phyloP scores from a whole-genome alignment of 306 rosid species.

The Astragalus membranaceus region DNA sequence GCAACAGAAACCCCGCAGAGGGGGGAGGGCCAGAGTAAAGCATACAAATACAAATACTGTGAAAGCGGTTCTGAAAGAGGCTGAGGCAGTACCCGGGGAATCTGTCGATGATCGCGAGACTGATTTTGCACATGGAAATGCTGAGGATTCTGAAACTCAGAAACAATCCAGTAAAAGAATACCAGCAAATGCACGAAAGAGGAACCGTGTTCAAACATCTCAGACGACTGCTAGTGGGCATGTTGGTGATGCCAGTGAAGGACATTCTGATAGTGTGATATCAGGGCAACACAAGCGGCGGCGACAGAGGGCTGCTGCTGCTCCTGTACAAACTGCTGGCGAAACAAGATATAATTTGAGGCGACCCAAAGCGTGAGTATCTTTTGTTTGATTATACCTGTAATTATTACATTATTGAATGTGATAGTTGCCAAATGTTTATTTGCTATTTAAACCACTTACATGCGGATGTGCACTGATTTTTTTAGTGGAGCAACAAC shows the following conservation, averaged over 20 bases:
- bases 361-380: constrained; percentile 54
- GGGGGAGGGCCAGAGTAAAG: constrained; percentile 43
- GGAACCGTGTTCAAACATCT: constrained; percentile 57
- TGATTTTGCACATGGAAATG: constrained; percentile 58
- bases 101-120: constrained; percentile 37
- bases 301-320: constrained; percentile 44
- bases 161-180: constrained; percentile 37
- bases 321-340: constrained; percentile 44
- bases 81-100: constrained; percentile 69
- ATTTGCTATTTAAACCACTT: background rate
- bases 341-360: constrained; percentile 79
- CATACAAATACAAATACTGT: constrained; percentile 51
- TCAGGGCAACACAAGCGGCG: constrained; percentile 55
- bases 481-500: constrained; percentile 45
- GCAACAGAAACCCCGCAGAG: constrained; percentile 37
- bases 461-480: constrained; percentile 12
- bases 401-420: background rate
- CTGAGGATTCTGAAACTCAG: constrained; percentile 61
- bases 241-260: constrained; percentile 60
- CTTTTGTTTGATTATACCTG: background rate
- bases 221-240: constrained; percentile 46
- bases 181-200: constrained; percentile 45
- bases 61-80: constrained; percentile 68
- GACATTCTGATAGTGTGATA: constrained; percentile 49
- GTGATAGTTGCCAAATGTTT: background rate